phyloP scores from a whole-genome alignment of 1,284 basidiomycete species.

The Thecaphora thlaspeos region DNA sequence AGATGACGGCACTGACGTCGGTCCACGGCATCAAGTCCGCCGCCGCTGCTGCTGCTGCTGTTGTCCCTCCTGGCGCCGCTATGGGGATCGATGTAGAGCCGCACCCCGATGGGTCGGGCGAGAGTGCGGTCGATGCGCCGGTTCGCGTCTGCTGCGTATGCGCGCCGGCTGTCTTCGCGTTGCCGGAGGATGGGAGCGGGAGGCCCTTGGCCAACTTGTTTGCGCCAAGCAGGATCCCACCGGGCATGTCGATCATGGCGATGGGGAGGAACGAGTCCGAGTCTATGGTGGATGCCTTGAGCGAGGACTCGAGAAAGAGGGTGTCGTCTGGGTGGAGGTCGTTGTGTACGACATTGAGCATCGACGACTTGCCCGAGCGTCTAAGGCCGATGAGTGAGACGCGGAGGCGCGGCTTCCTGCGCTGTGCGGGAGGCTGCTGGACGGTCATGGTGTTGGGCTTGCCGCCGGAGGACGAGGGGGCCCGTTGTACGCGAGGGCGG shows the following conservation, averaged over 20 bases:
- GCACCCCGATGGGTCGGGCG: too few species aligned
- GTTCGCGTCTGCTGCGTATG: too few species aligned
- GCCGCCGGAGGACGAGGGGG: neutral
- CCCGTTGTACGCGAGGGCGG: neutral
- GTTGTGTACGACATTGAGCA: slow-evolving; percentile 87
- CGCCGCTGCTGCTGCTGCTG: slow-evolving; percentile 1
- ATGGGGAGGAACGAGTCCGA: slow-evolving; percentile 82
- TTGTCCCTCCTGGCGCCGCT: neutral
- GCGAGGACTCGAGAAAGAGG: slow-evolving; percentile 74
- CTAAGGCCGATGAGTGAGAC: slow-evolving; percentile 33
- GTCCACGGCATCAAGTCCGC: slow-evolving; percentile 35
- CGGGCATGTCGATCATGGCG: slow-evolving; percentile 93
- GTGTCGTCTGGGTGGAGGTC: slow-evolving; percentile 79
- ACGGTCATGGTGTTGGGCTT: neutral
- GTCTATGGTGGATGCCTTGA: slow-evolving; percentile 18
- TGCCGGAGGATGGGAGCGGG: slow-evolving; percentile 16
- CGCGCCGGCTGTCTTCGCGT: too few species aligned
- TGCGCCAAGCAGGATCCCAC: slow-evolving; percentile 63
- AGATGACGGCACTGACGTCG: slow-evolving; percentile 66
- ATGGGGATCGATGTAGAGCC: too few species aligned
- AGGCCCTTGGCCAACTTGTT: slow-evolving; percentile 24
- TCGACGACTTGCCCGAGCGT: slow-evolving; percentile 82
- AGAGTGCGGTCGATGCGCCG: too few species aligned
- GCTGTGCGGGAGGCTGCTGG: neutral
- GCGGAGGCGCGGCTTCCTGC: slow-evolving; percentile 9